These are phyloP conservation scores for Vitis rotundifolia DNA, from an alignment of 164 flowering plant species.

Conservation along the genomic window DNA sequence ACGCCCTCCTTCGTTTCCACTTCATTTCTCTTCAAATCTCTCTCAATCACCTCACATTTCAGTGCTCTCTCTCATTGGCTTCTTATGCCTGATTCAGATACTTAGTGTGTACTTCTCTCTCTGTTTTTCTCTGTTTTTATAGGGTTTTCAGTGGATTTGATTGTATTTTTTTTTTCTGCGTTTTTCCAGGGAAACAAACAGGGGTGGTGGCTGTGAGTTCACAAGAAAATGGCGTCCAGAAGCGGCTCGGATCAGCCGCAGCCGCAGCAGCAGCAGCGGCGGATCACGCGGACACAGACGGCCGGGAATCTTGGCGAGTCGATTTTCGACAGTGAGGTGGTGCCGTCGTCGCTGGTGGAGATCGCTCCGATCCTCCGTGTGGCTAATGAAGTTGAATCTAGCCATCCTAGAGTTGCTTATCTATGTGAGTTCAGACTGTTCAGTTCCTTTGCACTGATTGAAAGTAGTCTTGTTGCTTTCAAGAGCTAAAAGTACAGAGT, in stretches of 20 bases:
- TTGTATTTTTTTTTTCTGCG: too few species aligned
- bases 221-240: slow-evolving; percentile 2
- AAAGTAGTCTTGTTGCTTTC: too few species aligned
- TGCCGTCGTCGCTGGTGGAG: slow-evolving; percentile 59
- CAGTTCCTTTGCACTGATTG: too few species aligned
- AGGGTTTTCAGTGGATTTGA: too few species aligned
- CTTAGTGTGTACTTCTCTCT: too few species aligned
- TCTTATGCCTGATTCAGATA: too few species aligned
- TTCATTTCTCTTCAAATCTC: background rate
- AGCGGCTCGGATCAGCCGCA: slow-evolving; percentile 12
- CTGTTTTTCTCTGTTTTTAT: too few species aligned
- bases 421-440: slow-evolving; percentile 36
- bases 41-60: background rate
- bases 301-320: slow-evolving; percentile 35
- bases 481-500: too few species aligned
- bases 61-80: background rate
- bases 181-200: too few species aligned
- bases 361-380: slow-evolving; percentile 69
- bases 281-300: slow-evolving; percentile 39
- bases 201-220: too few species aligned
- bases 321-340: slow-evolving; percentile 56
- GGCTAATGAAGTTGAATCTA: slow-evolving; percentile 57
- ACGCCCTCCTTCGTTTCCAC: background rate
- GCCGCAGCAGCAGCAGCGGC: slow-evolving; percentile 23
- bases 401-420: slow-evolving; percentile 67